phyloP scores from a whole-genome alignment of 331 rosid species.

The Prunus yedoensis region DNA sequence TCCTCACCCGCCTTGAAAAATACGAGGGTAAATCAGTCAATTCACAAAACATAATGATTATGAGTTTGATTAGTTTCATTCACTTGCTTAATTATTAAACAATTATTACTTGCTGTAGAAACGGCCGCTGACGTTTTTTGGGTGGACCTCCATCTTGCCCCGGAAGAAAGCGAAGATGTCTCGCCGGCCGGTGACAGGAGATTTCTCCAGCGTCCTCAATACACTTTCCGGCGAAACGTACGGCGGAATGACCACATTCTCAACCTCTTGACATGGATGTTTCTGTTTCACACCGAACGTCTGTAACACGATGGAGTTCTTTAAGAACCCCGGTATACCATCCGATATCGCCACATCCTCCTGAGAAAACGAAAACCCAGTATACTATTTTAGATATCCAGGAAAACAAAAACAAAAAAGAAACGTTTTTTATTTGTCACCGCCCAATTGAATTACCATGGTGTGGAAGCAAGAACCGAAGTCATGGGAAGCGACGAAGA shows the following conservation, averaged over 20 bases:
- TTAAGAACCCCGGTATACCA: conserved; percentile 71
- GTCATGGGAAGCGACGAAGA: conserved; percentile 95
- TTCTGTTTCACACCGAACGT: conserved; percentile 69
- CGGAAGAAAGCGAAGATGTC: conserved; percentile 90
- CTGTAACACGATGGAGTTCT: conserved; percentile 75
- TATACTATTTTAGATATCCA: not conserved
- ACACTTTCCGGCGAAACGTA: conserved; percentile 65
- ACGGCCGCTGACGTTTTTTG: conserved; percentile 87
- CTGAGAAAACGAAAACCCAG: conserved; percentile 29
- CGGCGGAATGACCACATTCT: conserved; percentile 87
- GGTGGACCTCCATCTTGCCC: conserved; percentile 95
- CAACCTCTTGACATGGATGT: conserved; percentile 89
- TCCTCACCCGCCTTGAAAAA: conserved; percentile 64
- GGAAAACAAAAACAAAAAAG: not conserved
- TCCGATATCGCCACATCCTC: conserved; percentile 78
- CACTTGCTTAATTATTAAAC: not conserved
- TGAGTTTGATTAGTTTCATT: conserved; percentile 7
- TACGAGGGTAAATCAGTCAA: conserved; percentile 19
- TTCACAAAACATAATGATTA: not conserved
- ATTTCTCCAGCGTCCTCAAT: conserved; percentile 34
- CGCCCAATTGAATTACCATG: conserved; percentile 39
- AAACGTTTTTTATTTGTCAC: too few relatives aligned
- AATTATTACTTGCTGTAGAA: conserved; percentile 91
- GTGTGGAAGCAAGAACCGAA: conserved; percentile 93
- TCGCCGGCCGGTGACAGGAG: conserved; percentile 52